Conservation (phyloP, 805 yeast species). For the Saturnispora diversa region DNA sequence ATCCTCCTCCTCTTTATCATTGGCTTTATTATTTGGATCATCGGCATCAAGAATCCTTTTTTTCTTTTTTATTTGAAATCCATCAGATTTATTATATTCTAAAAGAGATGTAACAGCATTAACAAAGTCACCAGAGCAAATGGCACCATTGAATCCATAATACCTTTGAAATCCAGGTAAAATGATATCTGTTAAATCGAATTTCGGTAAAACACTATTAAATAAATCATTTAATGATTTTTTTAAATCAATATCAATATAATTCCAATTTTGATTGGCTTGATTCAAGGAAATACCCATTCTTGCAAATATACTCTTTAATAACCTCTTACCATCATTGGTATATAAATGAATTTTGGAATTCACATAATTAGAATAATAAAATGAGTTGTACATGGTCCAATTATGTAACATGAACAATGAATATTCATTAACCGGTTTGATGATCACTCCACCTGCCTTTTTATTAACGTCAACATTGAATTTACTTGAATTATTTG, state of each 20-base stretch:
- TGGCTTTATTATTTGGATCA: neutral
- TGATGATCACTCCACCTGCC: slow-evolving; percentile 35
- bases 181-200: slow-evolving; percentile 75
- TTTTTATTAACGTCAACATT: slow-evolving; percentile 23
- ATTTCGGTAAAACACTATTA: slow-evolving; percentile 58
- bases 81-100: slow-evolving; percentile 48
- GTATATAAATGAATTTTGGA: slow-evolving; percentile 85
- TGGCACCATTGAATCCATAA: slow-evolving; percentile 79
- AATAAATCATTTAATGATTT: slow-evolving; percentile 63
- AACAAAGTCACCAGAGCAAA: slow-evolving; percentile 89
- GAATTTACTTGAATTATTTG: slow-evolving; percentile 4
- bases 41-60: slow-evolving; percentile 10
- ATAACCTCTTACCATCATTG: slow-evolving; percentile 77
- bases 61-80: slow-evolving; percentile 11
- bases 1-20: slow-evolving; percentile 18
- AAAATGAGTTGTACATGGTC: slow-evolving; percentile 84
- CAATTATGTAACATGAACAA: slow-evolving; percentile 85
- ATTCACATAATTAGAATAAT: slow-evolving; percentile 84
- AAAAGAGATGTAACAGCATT: slow-evolving; percentile 80
- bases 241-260: slow-evolving; percentile 75
- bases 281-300: slow-evolving; percentile 89
- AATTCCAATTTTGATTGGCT: slow-evolving; percentile 90
- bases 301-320: slow-evolving; percentile 87
- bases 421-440: slow-evolving; percentile 76
- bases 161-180: slow-evolving; percentile 82